A percentile compares a stretch with the other conserved stretches of the same genome.
Conservation (phyloP, 208 protist genomes). For the Trypanosoma melophagium region DNA sequence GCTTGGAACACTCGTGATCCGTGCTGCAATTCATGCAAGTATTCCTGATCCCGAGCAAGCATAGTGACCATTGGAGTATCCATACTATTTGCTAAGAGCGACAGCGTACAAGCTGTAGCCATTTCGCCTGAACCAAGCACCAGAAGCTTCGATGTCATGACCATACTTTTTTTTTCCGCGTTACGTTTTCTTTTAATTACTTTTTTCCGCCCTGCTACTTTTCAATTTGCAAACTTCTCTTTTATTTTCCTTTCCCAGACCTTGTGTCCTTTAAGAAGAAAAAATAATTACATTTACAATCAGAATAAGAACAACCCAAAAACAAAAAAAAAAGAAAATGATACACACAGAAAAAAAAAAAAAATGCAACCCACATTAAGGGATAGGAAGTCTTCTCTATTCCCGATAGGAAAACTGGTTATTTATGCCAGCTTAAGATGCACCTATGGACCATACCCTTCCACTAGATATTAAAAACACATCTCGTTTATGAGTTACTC, state of each 20-base stretch:
- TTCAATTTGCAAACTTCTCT: too few species aligned
- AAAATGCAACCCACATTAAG: too few species aligned
- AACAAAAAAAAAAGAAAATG: too few species aligned
- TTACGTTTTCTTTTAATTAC: neutral
- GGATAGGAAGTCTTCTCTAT: too few species aligned
- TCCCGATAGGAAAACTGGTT: too few species aligned
- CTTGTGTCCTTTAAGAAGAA: neutral
- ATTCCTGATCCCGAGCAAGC: slow-evolving; percentile 26
- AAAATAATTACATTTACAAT: neutral
- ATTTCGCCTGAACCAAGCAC: slow-evolving; percentile 74
- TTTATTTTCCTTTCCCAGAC: slow-evolving; percentile 13
- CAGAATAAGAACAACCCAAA: too few species aligned
- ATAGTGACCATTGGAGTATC: slow-evolving; percentile 18
- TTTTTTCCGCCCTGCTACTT: too few species aligned
- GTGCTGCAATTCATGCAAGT: slow-evolving; percentile 27
- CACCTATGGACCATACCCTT: too few species aligned
- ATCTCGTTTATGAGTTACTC: too few species aligned
- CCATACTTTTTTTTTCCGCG: neutral
- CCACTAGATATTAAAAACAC: too few species aligned
- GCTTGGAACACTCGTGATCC: slow-evolving; percentile 19
- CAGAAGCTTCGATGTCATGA: slow-evolving; percentile 19
- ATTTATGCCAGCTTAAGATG: too few species aligned
- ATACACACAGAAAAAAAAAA: too few species aligned
- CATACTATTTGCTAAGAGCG: slow-evolving; percentile 40
- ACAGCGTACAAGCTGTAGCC: slow-evolving; percentile 64